Percentiles rank a stretch among this genome's conserved stretches.
Evolutionary conservation across 148 eudicot species (phyloP).

Genomic region (Bassia scoparia): DNA sequence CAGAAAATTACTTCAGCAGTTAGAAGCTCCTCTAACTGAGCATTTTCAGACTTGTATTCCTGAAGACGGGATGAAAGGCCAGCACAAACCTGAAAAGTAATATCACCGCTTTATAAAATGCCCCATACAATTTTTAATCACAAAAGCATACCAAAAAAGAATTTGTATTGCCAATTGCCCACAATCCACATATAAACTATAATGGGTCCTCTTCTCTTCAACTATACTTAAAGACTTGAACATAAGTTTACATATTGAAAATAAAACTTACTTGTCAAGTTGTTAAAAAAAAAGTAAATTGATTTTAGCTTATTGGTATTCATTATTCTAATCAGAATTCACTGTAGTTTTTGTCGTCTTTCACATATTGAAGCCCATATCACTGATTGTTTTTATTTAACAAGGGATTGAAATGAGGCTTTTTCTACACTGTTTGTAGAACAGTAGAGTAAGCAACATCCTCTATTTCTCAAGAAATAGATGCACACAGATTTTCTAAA

Average conservation of each 20-base stretch:
- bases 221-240: not conserved
- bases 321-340: too few relatives aligned
- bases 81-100: constrained; percentile 83
- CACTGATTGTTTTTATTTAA: too few relatives aligned
- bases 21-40: constrained; percentile 97
- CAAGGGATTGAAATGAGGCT: too few relatives aligned
- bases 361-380: too few relatives aligned
- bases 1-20: constrained; percentile 63
- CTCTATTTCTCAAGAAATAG: too few relatives aligned
- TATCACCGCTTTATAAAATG: constrained; percentile 16
- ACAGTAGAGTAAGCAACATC: too few relatives aligned
- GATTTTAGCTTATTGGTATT: too few relatives aligned
- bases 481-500: not conserved
- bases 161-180: not conserved
- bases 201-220: not conserved
- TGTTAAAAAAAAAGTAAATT: not conserved
- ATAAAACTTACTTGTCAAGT: not conserved
- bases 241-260: not conserved
- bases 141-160: not conserved
- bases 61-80: constrained; percentile 98
- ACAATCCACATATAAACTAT: constrained; percentile 3
- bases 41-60: constrained; percentile 94
- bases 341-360: too few relatives aligned
- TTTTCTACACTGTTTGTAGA: too few relatives aligned
- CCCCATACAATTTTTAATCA: not conserved